Base-by-base conservation (phyloP, 2,329 filamentous ascomycete species). In the Scedosporium minutisporum region DNA sequence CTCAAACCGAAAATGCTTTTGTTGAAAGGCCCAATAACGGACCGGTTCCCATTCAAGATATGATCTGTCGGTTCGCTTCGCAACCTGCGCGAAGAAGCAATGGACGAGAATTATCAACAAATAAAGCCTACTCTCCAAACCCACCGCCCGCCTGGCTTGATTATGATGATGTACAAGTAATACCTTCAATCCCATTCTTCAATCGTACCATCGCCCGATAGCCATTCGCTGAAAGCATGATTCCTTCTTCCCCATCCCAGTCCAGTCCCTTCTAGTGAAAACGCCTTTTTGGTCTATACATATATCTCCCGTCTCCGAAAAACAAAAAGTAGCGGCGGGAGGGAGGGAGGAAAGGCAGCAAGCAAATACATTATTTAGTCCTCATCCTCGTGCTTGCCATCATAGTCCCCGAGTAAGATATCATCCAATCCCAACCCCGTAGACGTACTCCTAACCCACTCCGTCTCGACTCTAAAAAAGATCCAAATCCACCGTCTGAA, bases 401-500 rank as follows among this genome's bases (percentile, higher is more conserved):
- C 82, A 70, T 87, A 89, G 69, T 93, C 87, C 12, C 87, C 87
- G 41, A 96, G 79, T 60, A 93, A 76, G 62, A 96, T 86, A 71
- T 93, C 89, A 68, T 91, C 87, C 72, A 83, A 68, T 70, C 81
- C 72, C 73, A 86, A 66, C 72, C 86, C 74, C 74, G 72, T 71
- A 18, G 74, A 73, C 14, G 76, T 77, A 67, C 75, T 82, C 76
- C 86, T 79, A 75, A 91, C 83, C 89, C 90, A 96, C 78, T 99
- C 95, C 23, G 91, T 93, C 79, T 99, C 95, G 48, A 96, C 87
- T 9, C 95, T 85, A 76, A 97, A 91, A 75, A 97, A 97, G 63
- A 97, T 91, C 95, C 95, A 99, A 65, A 97, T 83, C 92, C 93
- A 97, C 63, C 95, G 83, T 58, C 95, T 83, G 57, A 91, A 81